phyloP scores from a whole-genome alignment of 768 basidiomycete genomes.

The Crucibulum laeve region DNA sequence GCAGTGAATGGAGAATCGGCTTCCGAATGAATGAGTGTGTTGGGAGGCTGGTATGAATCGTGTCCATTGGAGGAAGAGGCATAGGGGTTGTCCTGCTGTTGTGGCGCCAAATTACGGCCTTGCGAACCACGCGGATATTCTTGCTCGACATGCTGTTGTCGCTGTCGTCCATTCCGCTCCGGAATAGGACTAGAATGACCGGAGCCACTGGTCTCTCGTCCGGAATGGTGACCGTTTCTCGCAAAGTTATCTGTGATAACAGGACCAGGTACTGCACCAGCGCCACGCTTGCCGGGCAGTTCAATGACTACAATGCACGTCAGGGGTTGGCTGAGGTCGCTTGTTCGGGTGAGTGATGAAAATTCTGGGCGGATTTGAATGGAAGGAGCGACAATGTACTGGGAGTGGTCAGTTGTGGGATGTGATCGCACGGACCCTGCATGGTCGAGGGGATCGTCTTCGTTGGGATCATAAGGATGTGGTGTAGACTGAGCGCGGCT shows the following conservation, averaged over 20 bases:
- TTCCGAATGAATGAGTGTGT: slow-evolving; percentile 38
- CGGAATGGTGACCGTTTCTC: slow-evolving; percentile 19
- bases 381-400: slow-evolving; percentile 84
- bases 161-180: slow-evolving; percentile 25
- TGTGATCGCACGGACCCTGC: slow-evolving; percentile 43
- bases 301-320: slow-evolving; percentile 95
- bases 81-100: slow-evolving; percentile 23
- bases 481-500: slow-evolving; percentile 24
- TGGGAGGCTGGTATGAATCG: slow-evolving; percentile 22
- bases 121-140: slow-evolving; percentile 15
- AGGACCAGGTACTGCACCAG: slow-evolving; percentile 48
- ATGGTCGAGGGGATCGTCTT: slow-evolving; percentile 83
- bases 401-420: slow-evolving; percentile 39
- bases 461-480: slow-evolving; percentile 62
- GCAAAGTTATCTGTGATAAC: slow-evolving; percentile 43
- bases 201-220: slow-evolving; percentile 24
- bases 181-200: slow-evolving; percentile 39
- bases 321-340: slow-evolving; percentile 71
- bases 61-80: slow-evolving; percentile 26
- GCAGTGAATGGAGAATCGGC: slow-evolving; percentile 76
- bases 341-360: slow-evolving; percentile 68
- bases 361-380: slow-evolving; percentile 95
- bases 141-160: slow-evolving; percentile 10
- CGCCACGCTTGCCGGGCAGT: slow-evolving; percentile 71
- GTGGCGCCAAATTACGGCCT: slow-evolving; percentile 8